phyloP scores from a whole-genome alignment of 768 basidiomycete species.

The Paxillus rubicundulus region DNA sequence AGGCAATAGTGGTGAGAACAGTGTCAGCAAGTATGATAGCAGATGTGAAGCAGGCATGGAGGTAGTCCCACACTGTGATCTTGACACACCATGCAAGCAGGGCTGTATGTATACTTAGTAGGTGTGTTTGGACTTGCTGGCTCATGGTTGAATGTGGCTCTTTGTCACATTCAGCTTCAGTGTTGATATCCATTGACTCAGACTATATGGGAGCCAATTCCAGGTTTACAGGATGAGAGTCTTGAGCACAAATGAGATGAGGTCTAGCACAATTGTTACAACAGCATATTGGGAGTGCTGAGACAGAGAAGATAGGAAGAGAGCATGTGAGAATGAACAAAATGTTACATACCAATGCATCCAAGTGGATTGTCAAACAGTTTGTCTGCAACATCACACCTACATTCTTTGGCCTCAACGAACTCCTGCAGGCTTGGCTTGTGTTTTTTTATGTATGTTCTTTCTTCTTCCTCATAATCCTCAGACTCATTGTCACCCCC shows the following conservation, averaged over 20 bases:
- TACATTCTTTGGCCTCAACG: slow-evolving; percentile 27
- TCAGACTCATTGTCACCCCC: neutral
- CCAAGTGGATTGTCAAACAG: slow-evolving; percentile 34
- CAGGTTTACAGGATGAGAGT: neutral
- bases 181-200: neutral
- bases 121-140: neutral
- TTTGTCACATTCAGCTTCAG: neutral
- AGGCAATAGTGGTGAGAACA: slow-evolving; percentile 24
- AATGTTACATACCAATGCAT: slow-evolving; percentile 15
- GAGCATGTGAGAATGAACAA: neutral
- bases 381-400: slow-evolving; percentile 26
- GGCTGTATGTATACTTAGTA: neutral
- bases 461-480: slow-evolving; percentile 14
- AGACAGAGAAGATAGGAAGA: neutral
- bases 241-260: neutral
- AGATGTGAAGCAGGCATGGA: neutral
- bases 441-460: slow-evolving; percentile 23
- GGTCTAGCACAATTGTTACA: neutral
- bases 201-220: neutral
- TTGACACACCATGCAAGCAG: neutral
- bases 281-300: neutral
- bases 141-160: neutral
- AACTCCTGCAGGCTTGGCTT: slow-evolving; percentile 29
- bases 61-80: neutral
- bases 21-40: slow-evolving; percentile 25